Evolutionary conservation across 1,139 yeast species (phyloP), one percentile per base, ranked within the genome.

Genomic region (Spencermartinsiella ligniputridi): DNA sequence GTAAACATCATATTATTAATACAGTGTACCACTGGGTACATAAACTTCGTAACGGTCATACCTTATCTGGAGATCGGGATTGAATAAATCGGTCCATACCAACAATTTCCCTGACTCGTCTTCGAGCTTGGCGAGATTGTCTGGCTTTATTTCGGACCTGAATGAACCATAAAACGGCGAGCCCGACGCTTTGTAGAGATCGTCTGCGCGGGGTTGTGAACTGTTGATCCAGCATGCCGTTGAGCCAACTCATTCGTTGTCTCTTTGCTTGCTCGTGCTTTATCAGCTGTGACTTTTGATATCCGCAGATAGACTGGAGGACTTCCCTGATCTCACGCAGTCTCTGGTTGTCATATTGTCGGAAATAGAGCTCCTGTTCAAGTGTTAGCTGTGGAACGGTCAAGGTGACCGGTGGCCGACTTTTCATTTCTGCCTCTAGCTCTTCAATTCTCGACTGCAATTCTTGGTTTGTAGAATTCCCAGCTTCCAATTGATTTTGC

Each of bases 1-100:
- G n/a, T n/a, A n/a, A n/a, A n/a, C n/a, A n/a, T n/a, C n/a, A n/a
- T n/a, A n/a, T n/a, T n/a, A n/a, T n/a, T n/a, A n/a, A n/a, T n/a
- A n/a, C n/a, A n/a, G n/a, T n/a, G n/a, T n/a, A n/a, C n/a, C n/a
- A n/a, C n/a, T n/a, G n/a, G n/a, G n/a, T n/a, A n/a, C n/a, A n/a
- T n/a, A n/a, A n/a, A n/a, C n/a, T n/a, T n/a, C n/a, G n/a, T n/a
- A n/a, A n/a, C n/a, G 46, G 25, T 50, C 43, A 33, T 33, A 20
- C 12, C 24, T 24, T 33, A 41, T 41, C 18, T 21, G 25, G 17
- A 41, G 35, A 22, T 35, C 35, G 19, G n/a, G n/a, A n/a, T n/a
- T n/a, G n/a, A 11, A 21, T 20, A 35, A 30, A 16, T 16, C 18
- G 17, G 18, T 20, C 19, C n/a, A 21, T 35, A 19, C 32, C 13